Base-by-base conservation (phyloP, 2,329 filamentous ascomycete species). In the Ophiostoma populinum region DNA sequence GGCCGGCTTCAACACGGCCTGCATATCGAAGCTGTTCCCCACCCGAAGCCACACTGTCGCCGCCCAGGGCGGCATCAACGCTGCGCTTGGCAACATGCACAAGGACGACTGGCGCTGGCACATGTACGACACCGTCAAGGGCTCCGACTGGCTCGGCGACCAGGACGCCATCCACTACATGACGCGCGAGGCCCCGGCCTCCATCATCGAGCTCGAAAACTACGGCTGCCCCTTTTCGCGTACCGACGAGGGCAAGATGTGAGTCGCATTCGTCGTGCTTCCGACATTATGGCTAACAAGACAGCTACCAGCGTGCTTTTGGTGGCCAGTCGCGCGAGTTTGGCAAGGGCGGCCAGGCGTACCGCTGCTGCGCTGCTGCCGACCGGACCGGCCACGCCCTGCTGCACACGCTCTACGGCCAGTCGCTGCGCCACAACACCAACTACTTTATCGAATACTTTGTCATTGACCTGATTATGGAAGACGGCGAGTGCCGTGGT, bases 391-490 rank as follows among this genome's bases (percentile, higher is more conserved):
- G 90, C 45, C 90, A 98, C 62, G 90, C 90, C 51, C 80, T 98
- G 47, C 75, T 98, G 35, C 90, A 98, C 70, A 98, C 90, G 18
- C 80, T 98, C 46, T 98, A 95, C 62, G 90, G 90, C 51, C 87
- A 94, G 65, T 94, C 86, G 36, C 73, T 95, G 42, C 71, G 82
- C 54, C 85, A 95, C 70, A 93, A 94, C 70, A 94, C 87, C 54
- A 94, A 94, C 68, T 98, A 94, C 71, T 95, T 98, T 63, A 94
- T 98, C 58, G 90, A 95, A 62, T 95, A 86, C 70, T 98, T 95
- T 57, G 90, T 86, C 49, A 71, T 92, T 47, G 90, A 95, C 55
- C 65, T 95, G 59, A 80, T 98, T 51, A 95, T 95, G 90, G 80
- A 94, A 63, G 81, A 92, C 51, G 87, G 87, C 42, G 80, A 87